These are phyloP conservation scores for Colletotrichum sojae DNA, from an alignment of 2,329 filamentous ascomycete genomes.

Conservation along the genomic window DNA sequence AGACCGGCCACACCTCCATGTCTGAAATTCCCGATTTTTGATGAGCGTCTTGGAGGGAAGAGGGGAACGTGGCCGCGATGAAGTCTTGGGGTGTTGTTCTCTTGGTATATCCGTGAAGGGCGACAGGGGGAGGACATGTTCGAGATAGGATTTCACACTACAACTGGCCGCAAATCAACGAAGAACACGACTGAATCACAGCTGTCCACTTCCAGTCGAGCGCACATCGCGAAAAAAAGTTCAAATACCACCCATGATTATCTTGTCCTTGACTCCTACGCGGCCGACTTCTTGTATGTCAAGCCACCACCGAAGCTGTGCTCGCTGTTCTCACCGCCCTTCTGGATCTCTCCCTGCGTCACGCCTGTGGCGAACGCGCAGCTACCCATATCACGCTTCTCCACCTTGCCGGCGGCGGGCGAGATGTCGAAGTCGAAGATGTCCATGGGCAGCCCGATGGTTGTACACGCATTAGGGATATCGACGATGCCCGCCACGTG, in stretches of 20 bases:
- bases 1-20: slow-evolving; percentile 70
- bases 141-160: background rate
- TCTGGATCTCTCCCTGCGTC: slow-evolving; percentile 58
- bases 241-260: slow-evolving; percentile 44
- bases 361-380: slow-evolving; percentile 75
- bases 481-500: slow-evolving; percentile 92
- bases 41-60: background rate
- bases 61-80: background rate
- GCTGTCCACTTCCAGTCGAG: background rate
- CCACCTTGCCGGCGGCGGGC: slow-evolving; percentile 68
- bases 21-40: slow-evolving; percentile 54
- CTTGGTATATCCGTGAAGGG: background rate
- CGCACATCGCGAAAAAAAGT: slow-evolving; percentile 42
- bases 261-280: slow-evolving; percentile 42
- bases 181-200: background rate
- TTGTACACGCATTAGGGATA: slow-evolving; percentile 92
- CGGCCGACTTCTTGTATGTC: slow-evolving; percentile 58
- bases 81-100: background rate
- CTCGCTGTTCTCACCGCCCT: slow-evolving; percentile 62
- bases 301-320: slow-evolving; percentile 65
- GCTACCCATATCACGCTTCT: slow-evolving; percentile 49
- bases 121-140: no score
- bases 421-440: slow-evolving; percentile 96
- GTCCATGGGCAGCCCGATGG: slow-evolving; percentile 89
- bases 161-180: background rate